phyloP scores from a whole-genome alignment of 257 asterid species.

The Solanum neorickii region DNA sequence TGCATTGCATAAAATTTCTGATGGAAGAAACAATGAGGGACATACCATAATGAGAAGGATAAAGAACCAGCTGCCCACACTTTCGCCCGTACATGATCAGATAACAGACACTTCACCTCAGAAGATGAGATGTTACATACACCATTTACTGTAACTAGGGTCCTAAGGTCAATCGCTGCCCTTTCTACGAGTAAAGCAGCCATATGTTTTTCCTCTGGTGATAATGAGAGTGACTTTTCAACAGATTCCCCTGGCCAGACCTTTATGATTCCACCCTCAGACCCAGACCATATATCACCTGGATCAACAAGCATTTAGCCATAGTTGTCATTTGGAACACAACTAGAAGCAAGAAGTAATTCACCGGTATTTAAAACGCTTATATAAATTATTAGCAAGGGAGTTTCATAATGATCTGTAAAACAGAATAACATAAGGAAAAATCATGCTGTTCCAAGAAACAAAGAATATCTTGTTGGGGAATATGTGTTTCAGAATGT shows the following conservation, averaged over 20 bases:
- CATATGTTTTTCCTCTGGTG: constrained; percentile 86
- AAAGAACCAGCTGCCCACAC: constrained; percentile 77
- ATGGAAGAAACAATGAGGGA: background rate
- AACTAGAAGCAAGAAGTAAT: background rate
- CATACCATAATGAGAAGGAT: constrained; percentile 80
- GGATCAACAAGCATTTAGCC: background rate
- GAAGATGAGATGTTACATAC: constrained; percentile 76
- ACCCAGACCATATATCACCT: constrained; percentile 99
- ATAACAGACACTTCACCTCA: constrained; percentile 65
- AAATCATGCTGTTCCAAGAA: background rate
- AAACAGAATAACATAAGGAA: background rate
- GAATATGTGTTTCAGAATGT: background rate
- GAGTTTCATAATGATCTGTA: background rate
- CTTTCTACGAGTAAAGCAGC: constrained; percentile 85
- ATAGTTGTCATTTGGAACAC: background rate
- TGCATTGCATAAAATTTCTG: background rate
- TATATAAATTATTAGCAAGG: background rate
- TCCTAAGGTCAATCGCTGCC: constrained; percentile 64
- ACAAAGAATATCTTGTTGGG: background rate
- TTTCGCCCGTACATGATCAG: constrained; percentile 57
- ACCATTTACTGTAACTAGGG: constrained; percentile 88
- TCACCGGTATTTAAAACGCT: background rate
- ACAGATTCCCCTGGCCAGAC: constrained; percentile 94
- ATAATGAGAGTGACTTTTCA: constrained; percentile 71
- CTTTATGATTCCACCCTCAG: constrained; percentile 66